These are phyloP conservation scores for Areca catechu DNA, from an alignment of 176 grass and related monocot genomes.

Conservation along the genomic window DNA sequence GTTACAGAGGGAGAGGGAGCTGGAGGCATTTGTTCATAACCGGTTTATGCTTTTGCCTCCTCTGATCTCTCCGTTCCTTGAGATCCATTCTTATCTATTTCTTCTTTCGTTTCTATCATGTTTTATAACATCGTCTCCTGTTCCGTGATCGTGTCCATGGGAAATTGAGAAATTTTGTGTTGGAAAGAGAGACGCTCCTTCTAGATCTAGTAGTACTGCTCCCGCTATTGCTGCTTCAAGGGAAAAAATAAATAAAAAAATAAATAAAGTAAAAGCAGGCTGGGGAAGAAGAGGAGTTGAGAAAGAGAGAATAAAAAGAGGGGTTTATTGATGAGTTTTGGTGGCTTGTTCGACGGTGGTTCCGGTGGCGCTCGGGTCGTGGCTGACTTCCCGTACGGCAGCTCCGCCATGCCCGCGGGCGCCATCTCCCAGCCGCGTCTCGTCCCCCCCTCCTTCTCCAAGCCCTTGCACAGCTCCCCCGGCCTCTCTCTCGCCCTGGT, in stretches of 20 bases:
- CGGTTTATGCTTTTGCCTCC: conserved; percentile 15
- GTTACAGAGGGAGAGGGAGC: conserved; percentile 2
- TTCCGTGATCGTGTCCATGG: not conserved
- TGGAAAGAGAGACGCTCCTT: not conserved
- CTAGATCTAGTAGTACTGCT: too few relatives aligned
- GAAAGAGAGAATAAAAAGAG: conserved; percentile 3
- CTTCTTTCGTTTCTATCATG: conserved; percentile 4
- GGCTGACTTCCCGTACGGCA: conserved; percentile 33
- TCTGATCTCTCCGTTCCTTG: conserved; percentile 13
- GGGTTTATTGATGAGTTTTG: conserved; percentile 62
- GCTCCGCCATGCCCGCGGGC: conserved; percentile 13
- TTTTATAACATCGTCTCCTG: conserved; percentile 14
- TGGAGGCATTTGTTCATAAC: conserved; percentile 3
- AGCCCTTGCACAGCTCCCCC: conserved; percentile 28
- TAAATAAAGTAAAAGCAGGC: not conserved
- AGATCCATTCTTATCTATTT: not conserved
- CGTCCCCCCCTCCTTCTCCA: conserved; percentile 21
- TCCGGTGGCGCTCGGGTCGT: conserved; percentile 36
- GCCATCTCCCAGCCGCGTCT: conserved; percentile 32
- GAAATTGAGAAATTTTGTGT: not conserved
- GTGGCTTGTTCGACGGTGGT: conserved; percentile 70
- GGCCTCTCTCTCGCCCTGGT: conserved; percentile 92
- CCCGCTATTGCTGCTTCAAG: too few relatives aligned
- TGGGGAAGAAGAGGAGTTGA: conserved; percentile 8
- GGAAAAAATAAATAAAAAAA: too few relatives aligned